A percentile compares a stretch with the other conserved stretches of the same genome.
phyloP scores from a whole-genome alignment of 2,329 filamentous ascomycete genomes.

The Xylaria polymorpha region DNA sequence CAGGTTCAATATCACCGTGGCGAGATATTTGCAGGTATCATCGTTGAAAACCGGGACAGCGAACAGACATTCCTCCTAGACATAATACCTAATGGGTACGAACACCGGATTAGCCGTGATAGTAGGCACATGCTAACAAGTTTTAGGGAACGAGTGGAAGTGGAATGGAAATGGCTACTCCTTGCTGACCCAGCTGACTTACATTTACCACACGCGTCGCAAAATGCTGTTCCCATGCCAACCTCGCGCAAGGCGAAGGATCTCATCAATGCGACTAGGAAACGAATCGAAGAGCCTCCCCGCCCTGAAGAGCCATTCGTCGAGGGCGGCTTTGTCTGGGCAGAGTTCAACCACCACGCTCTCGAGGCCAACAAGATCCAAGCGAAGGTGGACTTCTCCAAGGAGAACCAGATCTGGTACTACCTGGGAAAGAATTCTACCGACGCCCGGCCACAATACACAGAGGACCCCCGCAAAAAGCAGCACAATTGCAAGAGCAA shows the following conservation, averaged over 20 bases:
- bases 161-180: conserved; percentile 86
- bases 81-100: conserved; percentile 83
- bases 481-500: conserved; percentile 75
- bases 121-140: conserved; percentile 55
- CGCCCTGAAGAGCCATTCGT: conserved; percentile 74
- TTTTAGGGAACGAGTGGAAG: conserved; percentile 75
- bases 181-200: conserved; percentile 78
- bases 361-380: conserved; percentile 68
- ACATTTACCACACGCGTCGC: conserved; percentile 78
- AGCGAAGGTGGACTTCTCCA: conserved; percentile 76
- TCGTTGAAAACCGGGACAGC: conserved; percentile 82
- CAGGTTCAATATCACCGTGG: conserved; percentile 87
- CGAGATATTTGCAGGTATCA: conserved; percentile 90
- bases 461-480: conserved; percentile 74
- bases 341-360: conserved; percentile 78
- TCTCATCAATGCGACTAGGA: conserved; percentile 73
- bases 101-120: conserved; percentile 21
- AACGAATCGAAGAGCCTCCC: conserved; percentile 70
- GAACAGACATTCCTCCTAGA: conserved; percentile 84
- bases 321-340: conserved; percentile 77
- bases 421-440: conserved; percentile 89
- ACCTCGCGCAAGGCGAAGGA: conserved; percentile 71
- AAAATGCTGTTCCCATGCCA: conserved; percentile 78
- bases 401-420: conserved; percentile 83
- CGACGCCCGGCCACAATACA: conserved; percentile 91